Percentiles rank a stretch among this genome's conserved stretches.
Conservation (phyloP, 2,329 filamentous ascomycete genomes). For the Ilyonectria robusta region DNA sequence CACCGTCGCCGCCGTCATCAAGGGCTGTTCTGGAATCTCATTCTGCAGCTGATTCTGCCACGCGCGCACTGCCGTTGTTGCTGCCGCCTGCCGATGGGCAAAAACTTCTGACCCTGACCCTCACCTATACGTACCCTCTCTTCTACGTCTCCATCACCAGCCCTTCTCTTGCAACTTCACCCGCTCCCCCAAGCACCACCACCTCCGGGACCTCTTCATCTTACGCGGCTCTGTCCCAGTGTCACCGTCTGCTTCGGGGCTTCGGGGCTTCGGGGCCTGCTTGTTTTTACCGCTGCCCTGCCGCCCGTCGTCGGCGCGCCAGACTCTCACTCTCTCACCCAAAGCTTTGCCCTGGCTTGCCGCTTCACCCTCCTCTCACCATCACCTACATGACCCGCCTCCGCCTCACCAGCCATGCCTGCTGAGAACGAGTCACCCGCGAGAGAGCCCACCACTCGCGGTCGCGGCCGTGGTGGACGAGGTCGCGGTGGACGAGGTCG, state of each 20-base stretch:
- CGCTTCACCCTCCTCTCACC: constrained; percentile 30
- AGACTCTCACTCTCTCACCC: constrained; percentile 29
- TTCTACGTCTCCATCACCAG: constrained; percentile 34
- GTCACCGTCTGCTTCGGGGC: constrained; percentile 14
- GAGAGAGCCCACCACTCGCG: constrained; percentile 54
- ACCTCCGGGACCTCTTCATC: constrained; percentile 9
- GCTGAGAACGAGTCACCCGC: constrained; percentile 56
- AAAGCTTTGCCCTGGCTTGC: constrained; percentile 36
- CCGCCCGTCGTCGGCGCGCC: constrained; percentile 25
- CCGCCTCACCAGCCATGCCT: constrained; percentile 53
- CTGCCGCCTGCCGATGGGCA: constrained; percentile 40
- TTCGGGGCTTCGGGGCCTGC: constrained; percentile 14
- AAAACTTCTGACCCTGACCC: constrained; percentile 49
- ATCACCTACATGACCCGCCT: constrained; percentile 51
- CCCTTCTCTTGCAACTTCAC: constrained; percentile 38
- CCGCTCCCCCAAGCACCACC: constrained; percentile 9
- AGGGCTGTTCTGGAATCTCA: constrained; percentile 19
- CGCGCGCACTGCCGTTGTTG: constrained; percentile 38
- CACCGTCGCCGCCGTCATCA: constrained; percentile 26
- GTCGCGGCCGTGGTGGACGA: constrained; percentile 53
- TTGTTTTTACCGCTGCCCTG: constrained; percentile 19
- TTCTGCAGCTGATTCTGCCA: constrained; percentile 34
- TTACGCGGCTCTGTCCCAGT: constrained; percentile 15
- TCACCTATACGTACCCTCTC: constrained; percentile 47
- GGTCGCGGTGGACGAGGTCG: constrained; percentile 51